phyloP scores from a whole-genome alignment of 164 flowering plant species.

The Liriodendron chinense region DNA sequence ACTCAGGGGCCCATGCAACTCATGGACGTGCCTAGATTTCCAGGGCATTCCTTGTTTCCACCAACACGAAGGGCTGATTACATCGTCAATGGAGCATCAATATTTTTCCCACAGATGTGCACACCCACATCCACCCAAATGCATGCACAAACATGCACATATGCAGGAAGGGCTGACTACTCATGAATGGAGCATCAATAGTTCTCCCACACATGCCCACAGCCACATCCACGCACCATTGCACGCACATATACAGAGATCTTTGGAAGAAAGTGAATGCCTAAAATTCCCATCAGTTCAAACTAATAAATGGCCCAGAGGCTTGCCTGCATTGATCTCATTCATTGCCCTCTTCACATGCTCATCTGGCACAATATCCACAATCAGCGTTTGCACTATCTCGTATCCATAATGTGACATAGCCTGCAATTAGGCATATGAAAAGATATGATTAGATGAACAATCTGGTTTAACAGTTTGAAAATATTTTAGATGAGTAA shows the following conservation, averaged over 20 bases:
- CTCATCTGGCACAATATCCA: conserved; percentile 77
- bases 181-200: too few relatives aligned
- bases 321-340: conserved; percentile 80
- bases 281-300: background rate
- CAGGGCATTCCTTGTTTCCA: too few relatives aligned
- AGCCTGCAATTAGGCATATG: conserved; percentile 37
- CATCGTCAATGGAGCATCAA: too few relatives aligned
- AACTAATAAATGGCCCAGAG: background rate
- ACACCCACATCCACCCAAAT: too few relatives aligned
- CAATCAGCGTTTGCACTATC: conserved; percentile 79
- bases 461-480: background rate
- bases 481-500: background rate
- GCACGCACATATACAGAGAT: background rate
- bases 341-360: conserved; percentile 84
- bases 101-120: too few relatives aligned
- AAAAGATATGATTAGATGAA: background rate
- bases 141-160: too few relatives aligned
- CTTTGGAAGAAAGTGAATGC: background rate
- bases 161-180: too few relatives aligned
- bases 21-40: too few relatives aligned
- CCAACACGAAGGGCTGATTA: too few relatives aligned
- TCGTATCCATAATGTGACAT: conserved; percentile 82
- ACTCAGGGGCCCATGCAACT: too few relatives aligned
- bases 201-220: background rate
- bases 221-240: background rate